Percentiles rank a stretch among this genome's conserved stretches.
phyloP scores from a whole-genome alignment of 331 rosid species.

The Cydonia oblonga region DNA sequence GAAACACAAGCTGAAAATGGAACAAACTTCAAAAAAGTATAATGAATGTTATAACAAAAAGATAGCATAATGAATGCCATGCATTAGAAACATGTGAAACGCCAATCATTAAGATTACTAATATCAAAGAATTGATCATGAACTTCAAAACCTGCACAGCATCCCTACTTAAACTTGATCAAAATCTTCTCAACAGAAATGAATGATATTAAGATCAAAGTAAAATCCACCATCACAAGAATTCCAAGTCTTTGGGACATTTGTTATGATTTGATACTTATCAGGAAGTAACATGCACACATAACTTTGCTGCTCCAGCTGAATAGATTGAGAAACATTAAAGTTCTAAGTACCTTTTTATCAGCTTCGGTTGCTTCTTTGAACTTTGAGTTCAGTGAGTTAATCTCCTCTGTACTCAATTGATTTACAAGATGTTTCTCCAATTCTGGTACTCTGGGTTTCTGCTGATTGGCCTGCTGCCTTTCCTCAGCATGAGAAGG shows the following conservation, averaged over 20 bases:
- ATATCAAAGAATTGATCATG: conserved; percentile 1
- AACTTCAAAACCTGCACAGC: neutral
- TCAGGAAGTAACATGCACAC: no score
- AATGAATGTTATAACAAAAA: neutral
- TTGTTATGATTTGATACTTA: no score
- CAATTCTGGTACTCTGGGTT: conserved; percentile 65
- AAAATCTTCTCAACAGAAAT: neutral
- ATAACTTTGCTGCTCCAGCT: no score
- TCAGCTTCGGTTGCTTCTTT: conserved; percentile 86
- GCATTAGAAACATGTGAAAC: conserved; percentile 6
- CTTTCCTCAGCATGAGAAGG: conserved; percentile 51
- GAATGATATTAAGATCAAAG: neutral
- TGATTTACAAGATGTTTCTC: conserved; percentile 78
- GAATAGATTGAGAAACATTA: no score
- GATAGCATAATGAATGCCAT: neutral
- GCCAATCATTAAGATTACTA: conserved; percentile 6
- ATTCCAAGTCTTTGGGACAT: neutral
- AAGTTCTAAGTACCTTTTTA: conserved; percentile 47
- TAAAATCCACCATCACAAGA: neutral
- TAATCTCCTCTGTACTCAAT: conserved; percentile 88
- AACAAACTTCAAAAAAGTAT: neutral
- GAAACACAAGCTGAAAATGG: conserved; percentile 6
- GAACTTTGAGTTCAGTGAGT: conserved; percentile 57
- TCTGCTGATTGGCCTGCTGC: conserved; percentile 42
- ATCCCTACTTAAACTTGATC: neutral